These are phyloP conservation scores for Pilasporangium apinafurcum DNA, from an alignment of 352 stramenopile genomes.

Conservation along the genomic window DNA sequence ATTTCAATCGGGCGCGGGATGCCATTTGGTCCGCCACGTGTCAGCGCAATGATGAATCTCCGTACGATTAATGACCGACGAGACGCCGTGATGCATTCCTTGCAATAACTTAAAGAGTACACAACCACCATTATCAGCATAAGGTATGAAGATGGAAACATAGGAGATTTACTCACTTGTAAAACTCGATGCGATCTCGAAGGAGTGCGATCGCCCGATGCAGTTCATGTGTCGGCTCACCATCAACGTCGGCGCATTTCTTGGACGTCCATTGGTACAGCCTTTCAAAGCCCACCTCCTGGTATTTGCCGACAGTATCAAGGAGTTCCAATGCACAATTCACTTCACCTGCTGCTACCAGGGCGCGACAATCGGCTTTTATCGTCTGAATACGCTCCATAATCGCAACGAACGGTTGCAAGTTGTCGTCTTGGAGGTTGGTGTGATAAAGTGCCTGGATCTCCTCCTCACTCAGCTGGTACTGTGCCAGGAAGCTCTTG, in stretches of 20 bases:
- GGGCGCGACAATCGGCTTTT: conserved; percentile 56
- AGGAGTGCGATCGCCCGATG: conserved; percentile 67
- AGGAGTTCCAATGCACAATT: conserved; percentile 79
- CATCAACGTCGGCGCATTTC: conserved; percentile 65
- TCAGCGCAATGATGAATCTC: conserved; percentile 76
- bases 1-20: conserved; percentile 84
- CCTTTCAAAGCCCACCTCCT: conserved; percentile 80
- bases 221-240: conserved; percentile 53
- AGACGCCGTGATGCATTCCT: conserved; percentile 58
- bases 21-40: conserved; percentile 58
- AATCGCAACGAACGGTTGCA: conserved; percentile 54
- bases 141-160: not conserved
- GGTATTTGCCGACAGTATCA: conserved; percentile 71
- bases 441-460: conserved; percentile 42
- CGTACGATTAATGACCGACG: conserved; percentile 51
- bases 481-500: conserved; percentile 56
- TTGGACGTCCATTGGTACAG: conserved; percentile 86
- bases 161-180: conserved; percentile 38
- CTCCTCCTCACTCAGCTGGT: conserved; percentile 67
- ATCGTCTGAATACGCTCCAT: conserved; percentile 70
- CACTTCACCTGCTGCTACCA: conserved; percentile 37
- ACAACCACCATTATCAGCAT: not conserved
- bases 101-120: conserved; percentile 55
- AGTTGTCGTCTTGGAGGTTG: conserved; percentile 30
- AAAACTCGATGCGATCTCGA: conserved; percentile 62